Percentiles rank a stretch among this genome's conserved stretches.
Conservation (phyloP, 306 rosid genomes). For the Cicer arietinum region DNA sequence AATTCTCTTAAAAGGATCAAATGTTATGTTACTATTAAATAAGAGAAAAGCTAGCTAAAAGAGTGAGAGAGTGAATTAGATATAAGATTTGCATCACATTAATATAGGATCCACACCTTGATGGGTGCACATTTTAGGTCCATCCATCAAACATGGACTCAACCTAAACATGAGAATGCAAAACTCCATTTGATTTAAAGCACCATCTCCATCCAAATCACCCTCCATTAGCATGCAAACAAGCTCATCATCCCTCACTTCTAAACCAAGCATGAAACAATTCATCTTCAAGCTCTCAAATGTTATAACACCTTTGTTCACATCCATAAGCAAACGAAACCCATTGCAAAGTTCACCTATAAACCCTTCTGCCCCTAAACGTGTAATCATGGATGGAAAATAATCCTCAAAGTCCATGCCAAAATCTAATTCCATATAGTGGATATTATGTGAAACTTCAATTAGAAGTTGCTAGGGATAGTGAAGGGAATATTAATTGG, state of each 20-base stretch:
- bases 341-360: constrained; percentile 64
- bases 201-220: constrained; percentile 80
- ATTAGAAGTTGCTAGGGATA: not conserved
- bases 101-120: constrained; percentile 29
- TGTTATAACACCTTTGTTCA: constrained; percentile 67
- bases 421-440: constrained; percentile 41
- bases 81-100: constrained; percentile 16
- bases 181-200: constrained; percentile 65
- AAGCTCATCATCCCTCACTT: constrained; percentile 63
- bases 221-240: constrained; percentile 72
- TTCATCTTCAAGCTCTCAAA: constrained; percentile 76
- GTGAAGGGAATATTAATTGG: not conserved
- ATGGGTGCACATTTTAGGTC: constrained; percentile 22
- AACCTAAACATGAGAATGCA: constrained; percentile 82
- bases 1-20: not conserved
- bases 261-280: constrained; percentile 54
- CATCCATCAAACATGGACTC: constrained; percentile 60
- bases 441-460: constrained; percentile 2
- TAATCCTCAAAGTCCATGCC: constrained; percentile 62
- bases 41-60: not conserved
- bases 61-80: not conserved
- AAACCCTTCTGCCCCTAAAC: constrained; percentile 65
- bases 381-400: constrained; percentile 68
- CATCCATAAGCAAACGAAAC: constrained; percentile 72
- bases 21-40: not conserved